These are phyloP conservation scores for Elsinoe batatas DNA, from an alignment of 2,329 filamentous ascomycete genomes.

Conservation along the genomic window DNA sequence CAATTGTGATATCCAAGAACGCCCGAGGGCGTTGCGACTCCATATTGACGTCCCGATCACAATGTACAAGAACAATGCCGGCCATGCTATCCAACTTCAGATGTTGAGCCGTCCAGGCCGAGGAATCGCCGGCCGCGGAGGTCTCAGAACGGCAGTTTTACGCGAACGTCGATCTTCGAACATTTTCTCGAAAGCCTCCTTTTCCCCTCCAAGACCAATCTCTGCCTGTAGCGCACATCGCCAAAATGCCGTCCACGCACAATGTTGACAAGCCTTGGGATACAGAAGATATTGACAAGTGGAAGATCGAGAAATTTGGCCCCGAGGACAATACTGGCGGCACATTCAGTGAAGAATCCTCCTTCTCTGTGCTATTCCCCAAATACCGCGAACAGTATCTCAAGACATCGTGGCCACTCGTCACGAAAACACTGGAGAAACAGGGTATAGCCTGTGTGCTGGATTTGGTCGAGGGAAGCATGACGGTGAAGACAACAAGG, in stretches of 20 bases:
- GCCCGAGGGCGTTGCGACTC: constrained; percentile 27
- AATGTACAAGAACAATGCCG: neutral
- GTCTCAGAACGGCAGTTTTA: neutral
- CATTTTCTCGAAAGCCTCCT: constrained; percentile 6
- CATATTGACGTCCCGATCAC: neutral
- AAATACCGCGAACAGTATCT: constrained; percentile 95
- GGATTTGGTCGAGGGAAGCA: constrained; percentile 88
- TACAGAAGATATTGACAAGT: constrained; percentile 94
- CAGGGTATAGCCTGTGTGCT: constrained; percentile 81
- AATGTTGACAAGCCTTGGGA: constrained; percentile 91
- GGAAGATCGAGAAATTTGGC: constrained; percentile 82
- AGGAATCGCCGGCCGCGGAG: neutral
- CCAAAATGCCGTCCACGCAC: constrained; percentile 73
- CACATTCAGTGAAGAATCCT: constrained; percentile 85
- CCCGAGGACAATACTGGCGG: constrained; percentile 76
- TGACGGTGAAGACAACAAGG: constrained; percentile 91
- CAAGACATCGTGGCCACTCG: constrained; percentile 82
- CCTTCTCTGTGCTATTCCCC: constrained; percentile 75
- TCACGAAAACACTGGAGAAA: constrained; percentile 81
- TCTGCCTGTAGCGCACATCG: neutral
- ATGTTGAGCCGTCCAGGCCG: neutral
- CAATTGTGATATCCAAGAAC: constrained; percentile 35
- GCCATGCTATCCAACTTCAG: neutral
- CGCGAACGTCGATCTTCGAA: neutral
- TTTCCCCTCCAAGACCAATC: neutral